A percentile compares a stretch with the other conserved stretches of the same genome.
Conservation (phyloP, 2,329 filamentous ascomycete genomes). For the Fusarium pininemorale region DNA sequence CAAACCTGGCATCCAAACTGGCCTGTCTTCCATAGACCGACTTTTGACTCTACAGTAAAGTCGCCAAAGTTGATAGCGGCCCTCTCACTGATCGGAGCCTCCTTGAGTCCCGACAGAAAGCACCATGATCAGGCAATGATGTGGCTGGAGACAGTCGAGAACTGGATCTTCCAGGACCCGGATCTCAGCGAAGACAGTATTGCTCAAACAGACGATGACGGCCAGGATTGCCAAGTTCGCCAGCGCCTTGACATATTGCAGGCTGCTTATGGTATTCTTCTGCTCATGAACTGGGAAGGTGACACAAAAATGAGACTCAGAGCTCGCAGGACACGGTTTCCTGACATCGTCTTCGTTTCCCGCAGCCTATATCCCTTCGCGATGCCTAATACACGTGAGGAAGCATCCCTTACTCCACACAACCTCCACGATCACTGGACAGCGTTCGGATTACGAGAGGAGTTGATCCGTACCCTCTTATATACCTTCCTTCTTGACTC, state of each 20-base stretch:
- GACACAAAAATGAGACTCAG: neutral
- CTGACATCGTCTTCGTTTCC: neutral
- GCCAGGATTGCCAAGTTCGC: neutral
- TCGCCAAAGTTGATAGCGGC: slow-evolving; percentile 1
- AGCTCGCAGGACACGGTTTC: neutral
- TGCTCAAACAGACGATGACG: neutral
- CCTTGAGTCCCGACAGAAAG: neutral
- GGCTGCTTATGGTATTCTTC: neutral
- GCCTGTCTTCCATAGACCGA: slow-evolving; percentile 20
- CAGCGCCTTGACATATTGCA: neutral
- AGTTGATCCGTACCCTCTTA: slow-evolving; percentile 11
- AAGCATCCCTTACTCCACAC: no score
- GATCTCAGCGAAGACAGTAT: slow-evolving; percentile 8
- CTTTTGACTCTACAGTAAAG: neutral
- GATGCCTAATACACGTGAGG: neutral
- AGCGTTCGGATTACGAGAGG: slow-evolving; percentile 3
- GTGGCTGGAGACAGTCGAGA: slow-evolving; percentile 8
- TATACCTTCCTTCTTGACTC: slow-evolving; percentile 26
- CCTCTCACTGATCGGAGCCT: slow-evolving; percentile 16
- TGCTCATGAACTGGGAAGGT: neutral
- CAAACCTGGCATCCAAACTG: slow-evolving; percentile 26
- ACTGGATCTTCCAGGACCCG: slow-evolving; percentile 3
- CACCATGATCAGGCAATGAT: slow-evolving; percentile 1
- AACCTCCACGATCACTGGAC: neutral
- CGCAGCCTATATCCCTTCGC: neutral